Conservation (phyloP, 2,329 filamentous ascomycete genomes). For the Ceratocystis eucalypticola region DNA sequence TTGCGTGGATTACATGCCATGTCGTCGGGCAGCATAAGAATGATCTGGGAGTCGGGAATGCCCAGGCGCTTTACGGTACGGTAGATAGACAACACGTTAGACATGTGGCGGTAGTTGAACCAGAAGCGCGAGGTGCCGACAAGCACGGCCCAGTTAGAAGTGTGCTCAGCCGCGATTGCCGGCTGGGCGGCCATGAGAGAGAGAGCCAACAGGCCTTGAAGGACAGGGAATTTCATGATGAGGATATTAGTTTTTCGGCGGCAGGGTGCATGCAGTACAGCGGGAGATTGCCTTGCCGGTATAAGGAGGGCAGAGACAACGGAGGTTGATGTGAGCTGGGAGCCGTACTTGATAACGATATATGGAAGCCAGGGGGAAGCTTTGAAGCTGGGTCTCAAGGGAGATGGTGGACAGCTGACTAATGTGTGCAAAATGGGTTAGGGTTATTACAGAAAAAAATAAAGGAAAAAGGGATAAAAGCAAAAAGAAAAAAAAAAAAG, state of each 20-base stretch:
- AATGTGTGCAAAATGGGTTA: too few relatives aligned
- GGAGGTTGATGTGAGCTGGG: too few relatives aligned
- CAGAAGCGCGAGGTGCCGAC: constrained; percentile 97
- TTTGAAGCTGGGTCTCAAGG: too few relatives aligned
- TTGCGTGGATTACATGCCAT: constrained; percentile 99
- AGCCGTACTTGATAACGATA: too few relatives aligned
- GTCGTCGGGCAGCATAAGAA: constrained; percentile 98
- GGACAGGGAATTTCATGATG: constrained; percentile 31
- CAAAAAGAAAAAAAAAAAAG: too few relatives aligned
- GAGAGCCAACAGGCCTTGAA: constrained; percentile 35
- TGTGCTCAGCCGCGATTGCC: constrained; percentile 57
- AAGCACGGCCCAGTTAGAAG: constrained; percentile 98
- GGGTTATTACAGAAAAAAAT: too few relatives aligned
- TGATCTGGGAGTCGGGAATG: constrained; percentile 97
- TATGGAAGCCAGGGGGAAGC: too few relatives aligned
- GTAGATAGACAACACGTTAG: constrained; percentile 94
- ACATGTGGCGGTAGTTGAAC: constrained; percentile 99
- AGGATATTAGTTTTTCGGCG: neutral
- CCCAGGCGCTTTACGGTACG: constrained; percentile 95
- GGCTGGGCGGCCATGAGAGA: constrained; percentile 24
- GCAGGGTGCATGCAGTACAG: neutral
- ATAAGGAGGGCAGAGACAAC: too few relatives aligned
- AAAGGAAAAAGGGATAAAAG: too few relatives aligned
- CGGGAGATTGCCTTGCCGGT: too few relatives aligned
- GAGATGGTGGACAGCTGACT: too few relatives aligned